Evolutionary conservation across 257 asterid genomes (phyloP), one percentile per base, ranked within the genome.

Genomic region (Penstemon eatonii): DNA sequence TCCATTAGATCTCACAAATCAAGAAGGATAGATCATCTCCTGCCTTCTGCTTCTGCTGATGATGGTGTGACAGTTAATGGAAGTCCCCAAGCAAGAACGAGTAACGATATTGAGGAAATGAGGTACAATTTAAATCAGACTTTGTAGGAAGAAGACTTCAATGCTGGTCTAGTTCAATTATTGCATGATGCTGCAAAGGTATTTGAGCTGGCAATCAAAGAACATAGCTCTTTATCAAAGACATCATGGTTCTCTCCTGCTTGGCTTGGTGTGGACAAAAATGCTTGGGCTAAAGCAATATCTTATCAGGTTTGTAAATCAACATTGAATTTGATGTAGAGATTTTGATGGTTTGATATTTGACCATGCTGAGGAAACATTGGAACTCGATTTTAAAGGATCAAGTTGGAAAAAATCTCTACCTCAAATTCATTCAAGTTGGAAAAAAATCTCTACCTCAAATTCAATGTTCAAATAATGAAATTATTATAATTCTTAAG

Each of bases 151-250:
- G 97, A 89, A 72, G 95, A 84, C 80, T 81, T 71, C 65, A 74
- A 78, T 68, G 68, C 81, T 56, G 96, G 95, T 65, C 89, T 91
- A 66, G 90, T 91, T 73, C 99, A 91, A 41, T 83, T 87, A 71
- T 57, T 94, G 75, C 96, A 94, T 78, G 99, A 94, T 84, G 89
- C 96, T 81, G 97, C 97, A 58, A 87, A 97, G 79, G 88, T 83
- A 56, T 82, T 91, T 87, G 97, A 94, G 81, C 81, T 91, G 56
- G 92, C 89, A 57, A 81, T 94, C 68, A 89, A 80, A 83, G 87
- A 91, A 76, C 85, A 83, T 36, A 82, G 73, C 73, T 78, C 87
- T 60, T 66, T 56, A 63, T 89, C 93, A n/a, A 91, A 88, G 78
- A 71, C 70, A 13, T 79, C 88, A 38, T 94, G 99, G 99, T 89